Conservation (phyloP, 768 basidiomycete species). For the Psilocybe cyanescens region DNA sequence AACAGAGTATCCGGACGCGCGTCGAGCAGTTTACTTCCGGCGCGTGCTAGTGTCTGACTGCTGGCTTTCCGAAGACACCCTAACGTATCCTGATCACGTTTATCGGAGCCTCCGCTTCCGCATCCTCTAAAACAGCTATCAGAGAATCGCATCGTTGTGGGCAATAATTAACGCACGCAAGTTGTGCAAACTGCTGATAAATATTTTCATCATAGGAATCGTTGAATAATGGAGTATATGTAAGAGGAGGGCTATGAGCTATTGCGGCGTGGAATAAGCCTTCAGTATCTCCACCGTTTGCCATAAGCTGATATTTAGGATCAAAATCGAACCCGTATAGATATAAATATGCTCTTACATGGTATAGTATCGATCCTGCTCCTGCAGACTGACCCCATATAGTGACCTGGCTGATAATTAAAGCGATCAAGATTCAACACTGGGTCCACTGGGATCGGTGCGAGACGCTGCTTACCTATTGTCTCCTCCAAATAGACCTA, state of each 20-base stretch:
- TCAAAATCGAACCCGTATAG: background rate
- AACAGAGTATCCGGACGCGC: slow-evolving; percentile 35
- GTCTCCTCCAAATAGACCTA: slow-evolving; percentile 41
- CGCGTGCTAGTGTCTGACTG: slow-evolving; percentile 28
- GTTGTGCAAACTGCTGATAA: slow-evolving; percentile 33
- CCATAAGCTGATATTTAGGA: slow-evolving; percentile 32
- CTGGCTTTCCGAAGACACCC: slow-evolving; percentile 34
- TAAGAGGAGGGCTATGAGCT: slow-evolving; percentile 44
- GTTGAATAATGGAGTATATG: slow-evolving; percentile 33
- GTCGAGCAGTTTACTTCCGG: slow-evolving; percentile 32
- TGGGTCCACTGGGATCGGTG: background rate
- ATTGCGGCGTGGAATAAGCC: slow-evolving; percentile 43
- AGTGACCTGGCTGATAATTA: slow-evolving; percentile 35
- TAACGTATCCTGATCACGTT: slow-evolving; percentile 22
- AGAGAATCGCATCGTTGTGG: slow-evolving; percentile 21
- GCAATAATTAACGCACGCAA: slow-evolving; percentile 32
- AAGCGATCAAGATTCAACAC: background rate
- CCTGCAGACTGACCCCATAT: slow-evolving; percentile 49
- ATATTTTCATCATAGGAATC: slow-evolving; percentile 36
- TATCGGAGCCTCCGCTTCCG: slow-evolving; percentile 4
- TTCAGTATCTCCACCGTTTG: slow-evolving; percentile 28
- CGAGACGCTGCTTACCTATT: slow-evolving; percentile 24
- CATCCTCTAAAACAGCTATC: background rate
- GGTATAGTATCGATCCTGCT: slow-evolving; percentile 45
- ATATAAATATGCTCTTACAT: slow-evolving; percentile 25